Conservation (phyloP, 768 basidiomycete genomes). For the Leccinum olivaceopallidum region DNA sequence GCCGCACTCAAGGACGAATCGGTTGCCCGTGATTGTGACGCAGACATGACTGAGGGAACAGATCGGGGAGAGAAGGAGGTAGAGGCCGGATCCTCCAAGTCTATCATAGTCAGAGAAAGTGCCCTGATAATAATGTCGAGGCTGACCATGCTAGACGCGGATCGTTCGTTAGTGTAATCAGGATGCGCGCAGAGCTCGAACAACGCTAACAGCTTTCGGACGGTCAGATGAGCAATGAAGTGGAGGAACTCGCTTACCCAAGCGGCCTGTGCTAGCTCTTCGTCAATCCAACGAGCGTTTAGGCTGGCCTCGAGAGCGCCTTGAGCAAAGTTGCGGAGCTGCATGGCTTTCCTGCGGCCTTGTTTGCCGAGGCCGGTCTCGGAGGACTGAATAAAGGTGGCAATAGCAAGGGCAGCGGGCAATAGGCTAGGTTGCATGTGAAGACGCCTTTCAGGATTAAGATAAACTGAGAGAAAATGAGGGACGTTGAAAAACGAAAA, state of each 20-base stretch:
- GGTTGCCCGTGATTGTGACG: conserved; percentile 13
- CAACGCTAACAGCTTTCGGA: conserved; percentile 58
- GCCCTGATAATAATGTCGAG: conserved; percentile 70
- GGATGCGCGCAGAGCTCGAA: conserved; percentile 77
- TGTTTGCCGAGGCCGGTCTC: conserved; percentile 51
- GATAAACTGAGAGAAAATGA: conserved; percentile 60
- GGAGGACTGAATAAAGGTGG: conserved; percentile 71
- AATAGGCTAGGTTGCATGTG: conserved; percentile 69
- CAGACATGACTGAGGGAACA: conserved; percentile 46
- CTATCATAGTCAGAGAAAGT: conserved; percentile 58
- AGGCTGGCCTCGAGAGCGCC: conserved; percentile 69
- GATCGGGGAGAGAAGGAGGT: conserved; percentile 48
- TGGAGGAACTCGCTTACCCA: conserved; percentile 51
- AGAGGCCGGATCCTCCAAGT: conserved; percentile 53
- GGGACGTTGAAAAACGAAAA: conserved; percentile 75
- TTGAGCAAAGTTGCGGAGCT: conserved; percentile 68
- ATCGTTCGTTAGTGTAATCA: conserved; percentile 51
- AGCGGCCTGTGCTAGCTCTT: conserved; percentile 71
- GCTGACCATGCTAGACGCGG: conserved; percentile 55
- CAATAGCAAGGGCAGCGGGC: conserved; percentile 59
- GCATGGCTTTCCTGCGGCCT: conserved; percentile 58
- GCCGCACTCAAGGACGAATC: not conserved
- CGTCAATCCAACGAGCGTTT: conserved; percentile 71
- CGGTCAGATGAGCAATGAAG: conserved; percentile 11
- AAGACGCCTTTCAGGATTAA: conserved; percentile 52